Evolutionary conservation across 2,329 filamentous ascomycete genomes (phyloP).

Genomic region (Aureobasidium sp.): DNA sequence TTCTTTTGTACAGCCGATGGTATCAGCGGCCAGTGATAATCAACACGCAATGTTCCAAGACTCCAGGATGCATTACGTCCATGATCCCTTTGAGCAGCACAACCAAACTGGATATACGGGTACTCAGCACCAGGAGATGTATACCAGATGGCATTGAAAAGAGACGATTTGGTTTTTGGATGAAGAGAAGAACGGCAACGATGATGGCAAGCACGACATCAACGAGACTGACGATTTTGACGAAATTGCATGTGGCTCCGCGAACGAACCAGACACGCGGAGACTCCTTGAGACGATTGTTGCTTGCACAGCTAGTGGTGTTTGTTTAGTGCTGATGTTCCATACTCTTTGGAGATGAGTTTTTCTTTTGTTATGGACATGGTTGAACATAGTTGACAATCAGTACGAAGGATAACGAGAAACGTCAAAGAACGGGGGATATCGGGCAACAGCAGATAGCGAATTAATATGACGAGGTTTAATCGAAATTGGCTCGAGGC

Average conservation of each 20-base stretch:
- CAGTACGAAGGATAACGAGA: neutral
- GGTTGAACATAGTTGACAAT: neutral
- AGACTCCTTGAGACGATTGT: neutral
- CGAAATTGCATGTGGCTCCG: conserved; percentile 2
- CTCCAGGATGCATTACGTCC: neutral
- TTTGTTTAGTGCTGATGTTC: neutral
- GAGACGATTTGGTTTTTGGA: neutral
- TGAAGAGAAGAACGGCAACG: neutral
- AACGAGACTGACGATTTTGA: conserved; percentile 6
- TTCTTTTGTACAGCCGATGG: neutral
- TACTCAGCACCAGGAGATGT: conserved; percentile 3
- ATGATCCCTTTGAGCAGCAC: neutral
- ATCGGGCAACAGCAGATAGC: neutral
- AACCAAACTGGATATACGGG: neutral
- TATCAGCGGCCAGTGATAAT: neutral
- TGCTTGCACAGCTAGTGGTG: neutral
- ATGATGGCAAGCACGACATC: conserved; percentile 3
- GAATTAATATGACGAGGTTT: neutral
- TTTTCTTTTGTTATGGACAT: neutral
- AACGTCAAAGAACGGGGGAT: neutral
- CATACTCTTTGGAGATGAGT: neutral
- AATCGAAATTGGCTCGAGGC: neutral
- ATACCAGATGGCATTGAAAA: neutral
- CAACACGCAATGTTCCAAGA: neutral
- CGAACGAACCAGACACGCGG: neutral